Conservation (phyloP, 495 filamentous ascomycete species). For the Tuber calosporum region DNA sequence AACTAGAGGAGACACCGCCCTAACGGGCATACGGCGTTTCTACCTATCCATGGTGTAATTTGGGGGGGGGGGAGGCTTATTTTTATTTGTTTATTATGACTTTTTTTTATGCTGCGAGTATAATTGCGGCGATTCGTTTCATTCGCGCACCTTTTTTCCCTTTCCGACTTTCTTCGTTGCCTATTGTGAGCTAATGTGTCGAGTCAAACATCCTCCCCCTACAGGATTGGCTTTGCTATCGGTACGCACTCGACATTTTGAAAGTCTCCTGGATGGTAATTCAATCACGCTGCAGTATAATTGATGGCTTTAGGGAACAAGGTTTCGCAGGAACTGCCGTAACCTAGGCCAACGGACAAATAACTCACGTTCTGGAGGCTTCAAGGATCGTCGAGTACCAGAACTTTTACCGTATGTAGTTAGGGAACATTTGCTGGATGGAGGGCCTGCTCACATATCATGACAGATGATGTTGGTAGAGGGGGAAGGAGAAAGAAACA, state of each 20-base stretch:
- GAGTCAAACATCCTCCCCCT: constrained; percentile 7
- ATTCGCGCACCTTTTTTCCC: background rate
- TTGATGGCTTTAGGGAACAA: background rate
- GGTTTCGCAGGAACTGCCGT: background rate
- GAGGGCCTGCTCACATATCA: background rate
- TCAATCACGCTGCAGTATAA: background rate
- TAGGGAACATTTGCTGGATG: background rate
- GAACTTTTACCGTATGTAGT: background rate
- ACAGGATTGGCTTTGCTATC: background rate
- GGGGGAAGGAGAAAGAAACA: background rate
- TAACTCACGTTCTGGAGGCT: background rate
- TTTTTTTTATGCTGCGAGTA: constrained; percentile 20
- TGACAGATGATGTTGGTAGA: background rate
- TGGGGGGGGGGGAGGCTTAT: background rate
- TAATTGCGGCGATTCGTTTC: background rate
- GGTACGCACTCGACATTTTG: background rate
- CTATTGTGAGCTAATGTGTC: constrained; percentile 27
- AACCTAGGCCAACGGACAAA: background rate
- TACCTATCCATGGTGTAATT: constrained; percentile 6
- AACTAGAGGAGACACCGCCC: too few species aligned
- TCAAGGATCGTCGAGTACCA: background rate
- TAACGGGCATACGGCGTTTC: too few species aligned
- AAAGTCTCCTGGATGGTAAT: background rate
- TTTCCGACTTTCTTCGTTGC: constrained; percentile 10
- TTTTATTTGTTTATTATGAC: constrained; percentile 5